Conservation (phyloP, 2,329 filamentous ascomycete species). For the Fusarium pilosicola region DNA sequence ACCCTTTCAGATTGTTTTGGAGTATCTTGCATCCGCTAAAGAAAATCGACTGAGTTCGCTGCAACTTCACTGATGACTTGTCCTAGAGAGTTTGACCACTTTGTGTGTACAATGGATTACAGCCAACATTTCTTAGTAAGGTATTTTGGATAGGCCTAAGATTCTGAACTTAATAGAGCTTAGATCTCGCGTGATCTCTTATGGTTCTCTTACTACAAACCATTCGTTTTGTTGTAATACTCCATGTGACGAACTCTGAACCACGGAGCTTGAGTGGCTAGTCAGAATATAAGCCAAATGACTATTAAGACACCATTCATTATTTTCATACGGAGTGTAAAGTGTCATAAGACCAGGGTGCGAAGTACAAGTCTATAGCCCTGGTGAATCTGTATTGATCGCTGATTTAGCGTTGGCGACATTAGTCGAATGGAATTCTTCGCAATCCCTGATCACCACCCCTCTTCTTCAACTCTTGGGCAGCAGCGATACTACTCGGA, state of each 20-base stretch:
- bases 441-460: slow-evolving; percentile 69
- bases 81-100: background rate
- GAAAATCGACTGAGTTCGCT: background rate
- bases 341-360: background rate
- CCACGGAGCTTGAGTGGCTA: background rate
- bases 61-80: background rate
- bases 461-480: slow-evolving; percentile 85
- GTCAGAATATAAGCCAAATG: background rate
- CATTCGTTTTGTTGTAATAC: background rate
- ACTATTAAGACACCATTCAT: background rate
- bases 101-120: background rate
- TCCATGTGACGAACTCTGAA: background rate
- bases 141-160: background rate
- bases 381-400: background rate
- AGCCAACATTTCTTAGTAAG: background rate
- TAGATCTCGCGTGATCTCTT: background rate
- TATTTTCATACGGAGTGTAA: background rate
- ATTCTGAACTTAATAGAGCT: background rate
- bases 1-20: background rate
- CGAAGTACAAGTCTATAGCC: background rate
- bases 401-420: slow-evolving; percentile 5
- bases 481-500: slow-evolving; percentile 90
- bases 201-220: background rate
- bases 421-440: slow-evolving; percentile 83
- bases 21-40: background rate